A percentile compares a stretch with the other conserved stretches of the same genome.
phyloP scores from a whole-genome alignment of 345 rosid species.

The Noccaea bulbosa region DNA sequence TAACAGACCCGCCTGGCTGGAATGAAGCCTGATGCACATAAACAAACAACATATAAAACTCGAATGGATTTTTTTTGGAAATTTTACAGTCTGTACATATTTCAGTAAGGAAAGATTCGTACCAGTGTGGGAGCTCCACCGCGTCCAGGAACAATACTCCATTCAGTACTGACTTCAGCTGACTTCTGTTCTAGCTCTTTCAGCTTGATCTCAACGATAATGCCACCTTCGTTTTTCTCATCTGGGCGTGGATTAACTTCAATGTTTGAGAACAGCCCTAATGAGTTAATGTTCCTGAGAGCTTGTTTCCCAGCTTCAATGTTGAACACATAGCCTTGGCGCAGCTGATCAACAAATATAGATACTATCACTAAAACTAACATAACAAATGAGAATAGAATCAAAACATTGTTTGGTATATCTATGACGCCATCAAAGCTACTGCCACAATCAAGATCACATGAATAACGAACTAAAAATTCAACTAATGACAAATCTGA shows the following conservation, averaged over 20 bases:
- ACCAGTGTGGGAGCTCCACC: conserved; percentile 98
- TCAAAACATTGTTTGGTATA: neutral
- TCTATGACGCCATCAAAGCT: conserved; percentile 2
- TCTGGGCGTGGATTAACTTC: conserved; percentile 97
- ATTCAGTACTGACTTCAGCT: conserved; percentile 98
- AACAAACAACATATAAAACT: conserved; percentile 4
- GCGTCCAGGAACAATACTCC: conserved; percentile 99
- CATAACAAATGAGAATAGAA: conserved; percentile 12
- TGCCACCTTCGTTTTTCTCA: conserved; percentile 97
- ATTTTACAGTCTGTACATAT: neutral
- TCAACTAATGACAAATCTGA: conserved; percentile 10
- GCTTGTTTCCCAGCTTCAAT: conserved; percentile 96
- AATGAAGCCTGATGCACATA: conserved; percentile 72
- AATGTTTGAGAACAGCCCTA: conserved; percentile 86
- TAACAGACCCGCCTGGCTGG: conserved; percentile 98
- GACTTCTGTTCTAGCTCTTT: conserved; percentile 96
- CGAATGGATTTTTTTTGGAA: neutral
- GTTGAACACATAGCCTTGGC: conserved; percentile 85
- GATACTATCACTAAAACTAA: conserved; percentile 26
- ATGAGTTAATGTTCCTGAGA: conserved; percentile 79
- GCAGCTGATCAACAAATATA: conserved; percentile 60
- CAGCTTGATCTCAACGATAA: conserved; percentile 94
- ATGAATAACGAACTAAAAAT: conserved; percentile 5
- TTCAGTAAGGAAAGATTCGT: conserved; percentile 21
- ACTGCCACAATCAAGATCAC: conserved; percentile 10